A percentile compares a stretch with the other conserved stretches of the same genome.
Evolutionary conservation across 352 stramenopile genomes (phyloP).

Genomic region (Globisporangium uncinulatum): DNA sequence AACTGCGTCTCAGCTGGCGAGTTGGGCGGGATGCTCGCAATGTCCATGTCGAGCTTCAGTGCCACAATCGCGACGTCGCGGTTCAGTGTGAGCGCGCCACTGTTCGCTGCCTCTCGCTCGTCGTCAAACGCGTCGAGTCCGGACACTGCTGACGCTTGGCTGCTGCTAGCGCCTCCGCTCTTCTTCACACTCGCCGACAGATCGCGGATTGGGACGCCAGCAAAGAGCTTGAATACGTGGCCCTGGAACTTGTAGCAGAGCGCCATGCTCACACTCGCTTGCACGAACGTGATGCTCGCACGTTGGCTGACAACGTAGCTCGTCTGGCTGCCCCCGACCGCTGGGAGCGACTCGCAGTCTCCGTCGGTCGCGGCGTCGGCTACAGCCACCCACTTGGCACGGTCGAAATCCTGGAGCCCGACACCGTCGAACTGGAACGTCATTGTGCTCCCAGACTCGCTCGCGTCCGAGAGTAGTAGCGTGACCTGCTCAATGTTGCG

Average conservation of each 20-base stretch:
- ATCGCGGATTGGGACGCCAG: conserved; percentile 31
- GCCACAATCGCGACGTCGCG: conserved; percentile 42
- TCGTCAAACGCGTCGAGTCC: conserved; percentile 19
- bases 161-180: conserved; percentile 3
- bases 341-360: conserved; percentile 32
- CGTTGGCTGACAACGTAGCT: conserved; percentile 29
- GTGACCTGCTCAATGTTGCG: conserved; percentile 42
- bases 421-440: conserved; percentile 55
- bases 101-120: conserved; percentile 20
- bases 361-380: conserved; percentile 18
- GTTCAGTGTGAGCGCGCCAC: conserved; percentile 32
- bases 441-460: conserved; percentile 32
- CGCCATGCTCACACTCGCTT: conserved; percentile 30
- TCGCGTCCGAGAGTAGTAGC: conserved; percentile 25
- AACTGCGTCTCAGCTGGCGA: conserved; percentile 45
- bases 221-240: conserved; percentile 49
- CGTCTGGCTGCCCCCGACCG: conserved; percentile 31
- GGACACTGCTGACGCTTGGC: conserved; percentile 1
- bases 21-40: conserved; percentile 37
- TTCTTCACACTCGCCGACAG: conserved; percentile 12
- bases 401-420: conserved; percentile 56
- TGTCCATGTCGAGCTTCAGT: conserved; percentile 58
- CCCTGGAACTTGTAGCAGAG: conserved; percentile 61
- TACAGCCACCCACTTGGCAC: conserved; percentile 45
- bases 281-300: conserved; percentile 37